A percentile compares a stretch with the other conserved stretches of the same genome.
These are phyloP conservation scores for Dendryphion nanum DNA, from an alignment of 2,329 filamentous ascomycete genomes.

Conservation along the genomic window DNA sequence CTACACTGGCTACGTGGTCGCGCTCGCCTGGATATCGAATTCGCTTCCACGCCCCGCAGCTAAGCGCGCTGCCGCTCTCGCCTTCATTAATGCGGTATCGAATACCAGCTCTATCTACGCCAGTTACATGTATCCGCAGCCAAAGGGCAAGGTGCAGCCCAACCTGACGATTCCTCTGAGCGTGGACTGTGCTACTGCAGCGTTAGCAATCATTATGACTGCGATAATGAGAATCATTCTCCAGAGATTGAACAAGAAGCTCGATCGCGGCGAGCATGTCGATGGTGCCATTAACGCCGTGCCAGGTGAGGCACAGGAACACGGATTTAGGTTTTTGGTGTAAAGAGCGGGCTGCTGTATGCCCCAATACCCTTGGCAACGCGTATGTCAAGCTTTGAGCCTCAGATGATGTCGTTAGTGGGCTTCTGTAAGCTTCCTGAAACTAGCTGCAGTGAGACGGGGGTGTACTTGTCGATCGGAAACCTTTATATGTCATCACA, in stretches of 20 bases:
- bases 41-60: conserved; percentile 72
- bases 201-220: conserved; percentile 63
- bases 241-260: conserved; percentile 64
- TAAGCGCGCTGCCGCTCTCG: conserved; percentile 70
- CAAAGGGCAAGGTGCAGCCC: conserved; percentile 27
- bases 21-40: conserved; percentile 72
- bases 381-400: background rate
- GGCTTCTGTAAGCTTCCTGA: background rate
- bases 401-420: background rate
- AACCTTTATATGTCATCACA: background rate
- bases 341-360: conserved; percentile 28
- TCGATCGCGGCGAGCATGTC: conserved; percentile 61
- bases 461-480: background rate
- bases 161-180: conserved; percentile 58
- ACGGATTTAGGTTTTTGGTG: conserved; percentile 67
- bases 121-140: conserved; percentile 64
- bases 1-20: conserved; percentile 62
- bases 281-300: conserved; percentile 54
- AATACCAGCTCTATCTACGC: conserved; percentile 71
- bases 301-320: conserved; percentile 56
- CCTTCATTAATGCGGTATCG: conserved; percentile 71
- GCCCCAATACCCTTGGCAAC: background rate
- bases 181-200: conserved; percentile 65
- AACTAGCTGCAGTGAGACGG: background rate
- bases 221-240: conserved; percentile 63